These are phyloP conservation scores for Aspergillus saccharolyticus DNA, from an alignment of 495 filamentous ascomycete species.

Conservation along the genomic window DNA sequence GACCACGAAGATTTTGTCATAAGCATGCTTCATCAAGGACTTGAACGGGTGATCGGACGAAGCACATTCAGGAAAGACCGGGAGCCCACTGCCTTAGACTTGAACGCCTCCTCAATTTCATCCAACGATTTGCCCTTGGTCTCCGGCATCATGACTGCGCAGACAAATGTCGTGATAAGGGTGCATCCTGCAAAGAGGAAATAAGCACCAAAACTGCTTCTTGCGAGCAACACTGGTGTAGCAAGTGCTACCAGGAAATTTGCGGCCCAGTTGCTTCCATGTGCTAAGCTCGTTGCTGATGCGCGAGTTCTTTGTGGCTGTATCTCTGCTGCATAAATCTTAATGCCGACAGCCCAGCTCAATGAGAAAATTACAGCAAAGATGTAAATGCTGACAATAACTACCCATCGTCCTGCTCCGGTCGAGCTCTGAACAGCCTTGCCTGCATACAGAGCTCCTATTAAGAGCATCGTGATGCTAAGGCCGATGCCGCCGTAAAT, in stretches of 20 bases:
- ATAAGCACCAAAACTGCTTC: constrained; percentile 52
- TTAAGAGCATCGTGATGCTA: constrained; percentile 42
- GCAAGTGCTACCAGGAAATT: constrained; percentile 64
- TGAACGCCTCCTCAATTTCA: constrained; percentile 53
- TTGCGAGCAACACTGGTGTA: constrained; percentile 56
- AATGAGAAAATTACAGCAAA: constrained; percentile 39
- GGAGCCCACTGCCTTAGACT: constrained; percentile 12
- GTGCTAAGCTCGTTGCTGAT: constrained; percentile 41
- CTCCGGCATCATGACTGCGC: constrained; percentile 55
- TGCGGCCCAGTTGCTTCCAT: constrained; percentile 47
- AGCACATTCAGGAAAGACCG: constrained; percentile 13
- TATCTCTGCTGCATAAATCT: constrained; percentile 52
- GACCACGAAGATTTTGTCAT: too few relatives aligned
- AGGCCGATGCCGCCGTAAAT: constrained; percentile 52
- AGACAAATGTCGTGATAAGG: constrained; percentile 45
- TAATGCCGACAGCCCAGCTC: constrained; percentile 52
- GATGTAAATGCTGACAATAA: constrained; percentile 34
- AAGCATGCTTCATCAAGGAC: not conserved
- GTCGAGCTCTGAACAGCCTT: constrained; percentile 37
- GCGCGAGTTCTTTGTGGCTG: constrained; percentile 51
- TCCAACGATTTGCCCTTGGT: constrained; percentile 53
- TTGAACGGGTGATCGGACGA: constrained; percentile 2
- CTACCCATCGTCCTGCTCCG: constrained; percentile 51
- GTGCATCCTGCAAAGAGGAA: constrained; percentile 54
- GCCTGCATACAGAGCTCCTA: constrained; percentile 48